Percentiles rank a stretch among this genome's conserved stretches.
phyloP scores from a whole-genome alignment of 768 basidiomycete genomes.

The Mrakia frigida region DNA sequence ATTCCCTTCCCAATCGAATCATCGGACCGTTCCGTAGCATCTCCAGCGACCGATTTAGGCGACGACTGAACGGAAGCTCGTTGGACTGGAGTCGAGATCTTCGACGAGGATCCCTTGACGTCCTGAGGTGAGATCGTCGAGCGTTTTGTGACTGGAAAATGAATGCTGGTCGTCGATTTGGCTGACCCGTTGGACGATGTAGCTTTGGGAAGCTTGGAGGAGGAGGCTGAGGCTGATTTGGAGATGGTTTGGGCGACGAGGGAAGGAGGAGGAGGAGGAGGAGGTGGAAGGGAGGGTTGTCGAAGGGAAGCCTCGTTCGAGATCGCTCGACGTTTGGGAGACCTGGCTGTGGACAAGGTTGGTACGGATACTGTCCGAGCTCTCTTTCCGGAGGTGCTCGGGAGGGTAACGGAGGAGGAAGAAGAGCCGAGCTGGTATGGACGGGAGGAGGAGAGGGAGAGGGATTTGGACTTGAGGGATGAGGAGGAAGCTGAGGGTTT shows the following conservation, averaged over 20 bases:
- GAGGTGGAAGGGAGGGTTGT: background rate
- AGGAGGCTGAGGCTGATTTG: background rate
- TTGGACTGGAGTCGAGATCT: background rate
- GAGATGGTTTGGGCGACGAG: background rate
- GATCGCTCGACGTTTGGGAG: background rate
- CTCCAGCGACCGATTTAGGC: background rate
- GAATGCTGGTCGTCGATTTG: conserved; percentile 1
- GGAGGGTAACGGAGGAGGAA: background rate
- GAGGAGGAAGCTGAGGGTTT: background rate
- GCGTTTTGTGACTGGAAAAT: conserved; percentile 8
- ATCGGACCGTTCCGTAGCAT: background rate
- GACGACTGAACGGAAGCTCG: background rate
- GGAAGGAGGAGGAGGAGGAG: background rate
- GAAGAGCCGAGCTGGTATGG: background rate
- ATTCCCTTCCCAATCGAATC: background rate
- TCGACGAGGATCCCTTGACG: background rate
- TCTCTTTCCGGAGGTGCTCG: background rate
- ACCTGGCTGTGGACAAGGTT: background rate
- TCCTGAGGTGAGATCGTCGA: background rate
- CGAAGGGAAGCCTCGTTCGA: background rate
- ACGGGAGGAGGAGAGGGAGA: background rate
- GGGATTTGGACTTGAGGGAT: background rate
- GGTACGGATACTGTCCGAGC: background rate
- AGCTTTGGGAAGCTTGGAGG: background rate
- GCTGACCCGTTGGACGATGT: background rate